Percentiles rank a stretch among this genome's conserved stretches.
phyloP scores from a whole-genome alignment of 768 basidiomycete genomes.

The Trametes maxima region DNA sequence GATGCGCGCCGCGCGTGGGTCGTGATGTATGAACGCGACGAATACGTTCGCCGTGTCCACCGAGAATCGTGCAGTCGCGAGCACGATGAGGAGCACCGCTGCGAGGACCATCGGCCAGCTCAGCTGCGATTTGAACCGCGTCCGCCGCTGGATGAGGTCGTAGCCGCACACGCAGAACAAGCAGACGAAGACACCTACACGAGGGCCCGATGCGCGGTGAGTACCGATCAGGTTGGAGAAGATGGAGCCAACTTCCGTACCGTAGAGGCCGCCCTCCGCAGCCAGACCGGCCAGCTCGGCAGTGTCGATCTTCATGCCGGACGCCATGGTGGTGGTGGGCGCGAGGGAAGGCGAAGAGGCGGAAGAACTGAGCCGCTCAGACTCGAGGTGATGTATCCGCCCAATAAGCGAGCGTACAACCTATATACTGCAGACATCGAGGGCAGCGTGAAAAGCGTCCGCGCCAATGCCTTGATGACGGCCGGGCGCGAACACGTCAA shows the following conservation, averaged over 20 bases:
- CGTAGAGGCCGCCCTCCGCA: not conserved
- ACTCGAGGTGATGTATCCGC: too few relatives aligned
- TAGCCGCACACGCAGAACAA: slow-evolving; percentile 14
- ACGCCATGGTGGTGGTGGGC: not conserved
- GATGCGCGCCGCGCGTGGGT: slow-evolving; percentile 12
- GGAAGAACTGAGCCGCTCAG: too few relatives aligned
- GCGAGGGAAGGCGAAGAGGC: not conserved
- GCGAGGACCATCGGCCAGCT: slow-evolving; percentile 18
- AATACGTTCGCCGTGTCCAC: slow-evolving; percentile 21
- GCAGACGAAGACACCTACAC: slow-evolving; percentile 13
- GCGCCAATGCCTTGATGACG: too few relatives aligned
- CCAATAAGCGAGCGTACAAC: too few relatives aligned
- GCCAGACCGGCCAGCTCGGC: not conserved
- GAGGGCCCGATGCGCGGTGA: not conserved
- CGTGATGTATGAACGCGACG: slow-evolving; percentile 17
- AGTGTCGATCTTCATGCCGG: not conserved
- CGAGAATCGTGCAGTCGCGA: slow-evolving; percentile 19
- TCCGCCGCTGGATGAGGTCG: slow-evolving; percentile 10
- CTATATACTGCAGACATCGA: too few relatives aligned
- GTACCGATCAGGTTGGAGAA: not conserved
- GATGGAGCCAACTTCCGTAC: not conserved
- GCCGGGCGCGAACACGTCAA: too few relatives aligned
- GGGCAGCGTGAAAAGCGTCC: too few relatives aligned
- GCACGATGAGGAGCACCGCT: slow-evolving; percentile 14
- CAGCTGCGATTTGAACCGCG: slow-evolving; percentile 1